Evolutionary conservation across 305 asterid genomes (phyloP), one percentile per base, ranked within the genome.

Genomic region (Rubia peregrina): DNA sequence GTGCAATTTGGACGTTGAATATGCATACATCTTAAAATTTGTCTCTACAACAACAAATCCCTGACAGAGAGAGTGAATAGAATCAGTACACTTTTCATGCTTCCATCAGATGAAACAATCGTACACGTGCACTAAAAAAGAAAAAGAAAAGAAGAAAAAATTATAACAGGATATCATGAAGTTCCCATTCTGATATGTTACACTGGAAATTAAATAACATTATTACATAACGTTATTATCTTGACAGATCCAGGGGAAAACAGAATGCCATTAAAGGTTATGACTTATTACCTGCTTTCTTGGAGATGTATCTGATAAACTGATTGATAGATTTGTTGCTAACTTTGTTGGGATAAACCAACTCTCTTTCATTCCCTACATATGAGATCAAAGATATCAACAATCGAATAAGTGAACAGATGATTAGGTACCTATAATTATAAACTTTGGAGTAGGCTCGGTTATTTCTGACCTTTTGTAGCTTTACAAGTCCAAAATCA

Each of bases 271-370:
- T 21, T 16, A 36, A 41, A 40, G 70, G 68, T 19, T 13, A 14
- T 51, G 7, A 17, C 22, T 73, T 74, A 61, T 65, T 79, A 88
- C 97, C 96, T 93, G 86, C 80, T 33, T 33, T 33, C 36, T 33
- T 33, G 33, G 2, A 30, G 33, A 30, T 30, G 97, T 82, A 81
- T 94, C 99, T 1, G 99, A 87, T 82, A 94, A 85, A 85, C 97
- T 89, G 73, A 88, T 88, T 74, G 99, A 94, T 77, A 94, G 95
- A 79, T 91, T 91, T 79, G 99, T 94, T 44, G 97, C 97, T 69
- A 94, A 80, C 83, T 91, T 94, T 73, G 99, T 89, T 68, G 96
- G 99, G 79, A 94, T 91, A 68, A 91, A 94, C 99, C 99, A 94
- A 80, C 96, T 80, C 76, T 91, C 97, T 79, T 87, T 89, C 83